Evolutionary conservation across 1,139 yeast species (phyloP).

Genomic region (Blastobotrys aristatus): DNA sequence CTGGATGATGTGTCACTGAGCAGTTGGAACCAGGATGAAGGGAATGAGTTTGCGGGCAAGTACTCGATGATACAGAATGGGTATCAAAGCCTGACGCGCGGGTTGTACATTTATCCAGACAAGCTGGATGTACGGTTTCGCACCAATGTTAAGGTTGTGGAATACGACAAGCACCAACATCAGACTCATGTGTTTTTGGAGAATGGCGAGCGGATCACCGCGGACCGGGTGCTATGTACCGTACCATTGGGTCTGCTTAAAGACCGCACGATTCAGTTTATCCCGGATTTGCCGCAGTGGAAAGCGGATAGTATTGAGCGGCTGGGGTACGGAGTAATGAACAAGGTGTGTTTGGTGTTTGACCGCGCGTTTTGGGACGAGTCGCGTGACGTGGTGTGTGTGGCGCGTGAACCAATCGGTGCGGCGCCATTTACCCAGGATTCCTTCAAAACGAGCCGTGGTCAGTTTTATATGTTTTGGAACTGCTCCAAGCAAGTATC

Average conservation of each 20-base stretch:
- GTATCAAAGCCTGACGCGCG: constrained; percentile 36
- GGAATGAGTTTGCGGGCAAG: constrained; percentile 39
- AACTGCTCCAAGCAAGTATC: constrained; percentile 37
- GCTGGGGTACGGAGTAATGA: constrained; percentile 40
- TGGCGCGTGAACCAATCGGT: constrained; percentile 28
- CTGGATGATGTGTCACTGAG: constrained; percentile 36
- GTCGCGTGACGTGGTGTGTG: constrained; percentile 34
- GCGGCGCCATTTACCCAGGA: constrained; percentile 18
- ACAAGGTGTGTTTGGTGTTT: constrained; percentile 38
- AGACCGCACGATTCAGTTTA: constrained; percentile 37
- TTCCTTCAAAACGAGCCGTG: constrained; percentile 29
- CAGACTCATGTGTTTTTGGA: constrained; percentile 33
- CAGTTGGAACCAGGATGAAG: constrained; percentile 42
- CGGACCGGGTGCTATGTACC: constrained; percentile 39
- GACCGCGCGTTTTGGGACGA: constrained; percentile 41
- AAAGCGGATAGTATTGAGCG: constrained; percentile 39
- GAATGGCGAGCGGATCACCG: constrained; percentile 38
- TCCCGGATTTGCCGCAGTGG: constrained; percentile 42
- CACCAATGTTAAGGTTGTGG: constrained; percentile 37
- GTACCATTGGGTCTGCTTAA: constrained; percentile 42
- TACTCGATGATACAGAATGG: constrained; percentile 39
- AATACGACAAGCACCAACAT: constrained; percentile 33
- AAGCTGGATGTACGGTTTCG: constrained; percentile 40
- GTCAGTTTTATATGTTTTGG: constrained; percentile 40
- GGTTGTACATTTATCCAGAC: constrained; percentile 38